Conservation (phyloP, 371 early-diverging fungal species). For the Syncephalastrum monosporum region DNA sequence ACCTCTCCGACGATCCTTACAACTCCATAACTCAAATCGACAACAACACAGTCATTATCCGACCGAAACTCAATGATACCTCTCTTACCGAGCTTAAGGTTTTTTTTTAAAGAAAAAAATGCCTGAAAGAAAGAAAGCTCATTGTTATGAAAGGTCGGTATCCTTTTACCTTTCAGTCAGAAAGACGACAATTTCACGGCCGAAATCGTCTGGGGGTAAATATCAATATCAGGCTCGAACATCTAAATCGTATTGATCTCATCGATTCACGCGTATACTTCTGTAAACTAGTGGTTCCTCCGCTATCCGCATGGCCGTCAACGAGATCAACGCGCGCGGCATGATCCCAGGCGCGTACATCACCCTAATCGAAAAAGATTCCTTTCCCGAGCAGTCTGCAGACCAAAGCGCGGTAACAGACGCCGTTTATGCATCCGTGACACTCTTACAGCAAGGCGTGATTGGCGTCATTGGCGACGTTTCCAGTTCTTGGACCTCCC, state of each 20-base stretch:
- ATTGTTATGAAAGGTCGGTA: constrained; percentile 34
- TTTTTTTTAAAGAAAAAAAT: too few relatives aligned
- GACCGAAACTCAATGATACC: constrained; percentile 37
- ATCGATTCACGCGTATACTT: constrained; percentile 2
- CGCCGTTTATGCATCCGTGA: constrained; percentile 61
- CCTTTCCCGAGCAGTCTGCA: constrained; percentile 51
- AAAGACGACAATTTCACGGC: constrained; percentile 41
- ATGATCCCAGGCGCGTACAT: constrained; percentile 59
- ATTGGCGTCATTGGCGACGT: constrained; percentile 61
- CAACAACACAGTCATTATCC: constrained; percentile 37
- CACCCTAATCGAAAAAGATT: constrained; percentile 60
- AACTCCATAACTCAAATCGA: constrained; percentile 39
- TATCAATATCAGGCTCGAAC: not conserved
- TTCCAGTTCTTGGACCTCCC: constrained; percentile 50
- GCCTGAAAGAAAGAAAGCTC: constrained; percentile 4
- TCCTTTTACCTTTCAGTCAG: constrained; percentile 47
- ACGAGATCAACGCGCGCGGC: constrained; percentile 54
- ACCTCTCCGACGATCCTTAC: constrained; percentile 25
- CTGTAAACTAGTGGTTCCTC: constrained; percentile 46
- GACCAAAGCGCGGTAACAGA: constrained; percentile 46
- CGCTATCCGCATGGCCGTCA: constrained; percentile 58
- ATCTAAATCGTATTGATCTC: not conserved
- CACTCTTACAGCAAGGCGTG: constrained; percentile 52
- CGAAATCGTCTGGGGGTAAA: constrained; percentile 53
- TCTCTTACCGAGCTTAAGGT: constrained; percentile 41